Conservation (phyloP, 2,329 filamentous ascomycete genomes). For the Madurella fahalii region DNA sequence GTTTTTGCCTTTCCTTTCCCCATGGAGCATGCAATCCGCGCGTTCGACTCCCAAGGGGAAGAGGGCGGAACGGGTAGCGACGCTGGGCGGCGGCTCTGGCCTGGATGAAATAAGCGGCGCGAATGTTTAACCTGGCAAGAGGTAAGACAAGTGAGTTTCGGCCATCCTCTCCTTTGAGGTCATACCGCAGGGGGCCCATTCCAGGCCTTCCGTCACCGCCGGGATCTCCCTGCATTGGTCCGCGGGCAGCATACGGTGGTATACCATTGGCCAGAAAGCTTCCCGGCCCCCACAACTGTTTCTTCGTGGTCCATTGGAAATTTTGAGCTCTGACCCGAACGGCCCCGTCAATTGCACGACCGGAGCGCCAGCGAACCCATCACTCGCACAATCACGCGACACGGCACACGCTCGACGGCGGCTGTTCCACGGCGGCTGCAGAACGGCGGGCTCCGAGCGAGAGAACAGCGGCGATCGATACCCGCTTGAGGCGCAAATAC, state of each 20-base stretch:
- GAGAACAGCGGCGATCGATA: background rate
- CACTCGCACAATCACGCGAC: background rate
- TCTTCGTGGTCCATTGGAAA: slow-evolving; percentile 1
- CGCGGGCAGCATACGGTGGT: background rate
- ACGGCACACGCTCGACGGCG: slow-evolving; percentile 6
- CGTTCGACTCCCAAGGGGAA: background rate
- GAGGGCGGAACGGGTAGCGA: background rate
- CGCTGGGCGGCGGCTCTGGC: background rate
- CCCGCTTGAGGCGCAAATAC: background rate
- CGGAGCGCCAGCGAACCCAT: background rate
- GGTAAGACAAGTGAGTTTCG: background rate
- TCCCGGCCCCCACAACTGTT: background rate
- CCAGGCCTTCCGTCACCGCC: background rate
- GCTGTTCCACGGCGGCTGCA: background rate
- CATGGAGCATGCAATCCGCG: slow-evolving; percentile 20
- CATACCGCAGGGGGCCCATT: slow-evolving; percentile 1
- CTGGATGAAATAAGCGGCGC: slow-evolving; percentile 9
- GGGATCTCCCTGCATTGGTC: background rate
- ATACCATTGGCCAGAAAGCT: background rate
- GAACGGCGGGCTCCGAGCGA: background rate
- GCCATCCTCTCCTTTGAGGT: slow-evolving; percentile 1
- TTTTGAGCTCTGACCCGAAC: slow-evolving; percentile 8
- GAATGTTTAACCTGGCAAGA: background rate
- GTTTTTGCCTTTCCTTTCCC: slow-evolving; percentile 13
- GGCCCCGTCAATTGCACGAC: background rate